Evolutionary conservation across 2,329 filamentous ascomycete species (phyloP), one percentile per base, ranked within the genome.

Genomic region (Cercospora citrullina): DNA sequence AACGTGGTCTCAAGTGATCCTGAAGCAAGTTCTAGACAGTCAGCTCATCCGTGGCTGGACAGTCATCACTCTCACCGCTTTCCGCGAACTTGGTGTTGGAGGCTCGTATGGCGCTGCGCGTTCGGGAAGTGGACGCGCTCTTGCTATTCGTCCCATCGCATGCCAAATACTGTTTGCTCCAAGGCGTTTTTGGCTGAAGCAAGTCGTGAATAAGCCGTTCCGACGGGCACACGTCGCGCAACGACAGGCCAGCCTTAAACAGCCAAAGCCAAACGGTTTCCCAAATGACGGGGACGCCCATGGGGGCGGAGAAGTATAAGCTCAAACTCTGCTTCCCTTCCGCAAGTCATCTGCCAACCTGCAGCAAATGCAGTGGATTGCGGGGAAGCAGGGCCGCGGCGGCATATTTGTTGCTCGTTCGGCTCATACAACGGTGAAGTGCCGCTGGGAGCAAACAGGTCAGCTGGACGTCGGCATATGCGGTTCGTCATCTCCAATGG

Each of bases 341-440:
- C 53, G 30, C 53, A 31, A 58, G 53, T 58, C 53, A 58, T 58
- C 53, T 58, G 53, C 53, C 53, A 58, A 33, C 26, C 53, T 58
- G 53, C 28, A 58, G 53, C 18, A 51, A 51, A 48, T 48, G 42
- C 42, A 48, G 18, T 21, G 21, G 18, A 23, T 14, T 51, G 53
- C 53, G 53, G 53, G 53, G 53, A 58, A 58, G 53, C 23, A 16
- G 53, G 53, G 26, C 53, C 53, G 45, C 26, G 14, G n/a, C 53
- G 53, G 53, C 53, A n/a, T 23, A 30, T 57, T 28, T 30, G 26
- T 26, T 58, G 53, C 53, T 30, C 53, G n/a, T 30, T 58, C 53
- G 53, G 53, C 53, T 58, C 53, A 30, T 57, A 31, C 53, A 23
- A 48, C 18, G 42, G 42, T 57, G 21, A 28, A 28, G 21, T 31